Conservation (phyloP, 768 basidiomycete genomes). For the Pleurotus sapidus region DNA sequence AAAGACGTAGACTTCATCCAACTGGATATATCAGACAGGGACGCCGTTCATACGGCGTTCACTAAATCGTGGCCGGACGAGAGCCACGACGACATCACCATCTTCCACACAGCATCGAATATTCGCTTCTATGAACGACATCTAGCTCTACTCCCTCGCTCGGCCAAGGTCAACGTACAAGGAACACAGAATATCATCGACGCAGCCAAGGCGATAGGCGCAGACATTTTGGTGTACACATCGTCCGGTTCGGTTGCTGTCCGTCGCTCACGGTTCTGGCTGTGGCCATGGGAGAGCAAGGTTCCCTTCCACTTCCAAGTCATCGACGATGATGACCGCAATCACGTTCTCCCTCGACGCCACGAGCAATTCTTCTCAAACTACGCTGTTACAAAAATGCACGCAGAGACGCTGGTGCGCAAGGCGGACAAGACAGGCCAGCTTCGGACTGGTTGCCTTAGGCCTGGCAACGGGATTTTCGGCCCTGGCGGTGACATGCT, state of each 20-base stretch:
- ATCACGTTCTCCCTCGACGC: slow-evolving; percentile 37
- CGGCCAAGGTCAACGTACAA: slow-evolving; percentile 58
- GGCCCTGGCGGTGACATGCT: slow-evolving; percentile 75
- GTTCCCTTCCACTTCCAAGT: slow-evolving; percentile 60
- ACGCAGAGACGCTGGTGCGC: slow-evolving; percentile 50
- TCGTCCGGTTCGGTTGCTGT: slow-evolving; percentile 70
- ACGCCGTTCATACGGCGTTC: slow-evolving; percentile 60
- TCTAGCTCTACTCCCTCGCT: slow-evolving; percentile 44
- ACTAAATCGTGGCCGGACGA: slow-evolving; percentile 56
- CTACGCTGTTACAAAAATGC: slow-evolving; percentile 65
- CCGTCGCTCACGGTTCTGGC: slow-evolving; percentile 54
- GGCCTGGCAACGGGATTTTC: slow-evolving; percentile 78
- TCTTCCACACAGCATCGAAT: slow-evolving; percentile 76
- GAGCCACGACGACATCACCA: slow-evolving; percentile 38
- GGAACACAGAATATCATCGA: slow-evolving; percentile 69
- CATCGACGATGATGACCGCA: slow-evolving; percentile 56
- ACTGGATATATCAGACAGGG: slow-evolving; percentile 54
- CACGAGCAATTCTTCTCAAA: slow-evolving; percentile 75
- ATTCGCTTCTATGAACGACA: slow-evolving; percentile 78
- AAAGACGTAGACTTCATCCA: slow-evolving; percentile 54
- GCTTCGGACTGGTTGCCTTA: slow-evolving; percentile 69
- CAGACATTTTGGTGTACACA: slow-evolving; percentile 60
- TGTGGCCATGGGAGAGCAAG: slow-evolving; percentile 74
- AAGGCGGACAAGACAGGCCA: slow-evolving; percentile 27
- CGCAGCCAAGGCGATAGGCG: slow-evolving; percentile 54